phyloP scores from a whole-genome alignment of 177 flowering plant species.

The Vitis hybrid region DNA sequence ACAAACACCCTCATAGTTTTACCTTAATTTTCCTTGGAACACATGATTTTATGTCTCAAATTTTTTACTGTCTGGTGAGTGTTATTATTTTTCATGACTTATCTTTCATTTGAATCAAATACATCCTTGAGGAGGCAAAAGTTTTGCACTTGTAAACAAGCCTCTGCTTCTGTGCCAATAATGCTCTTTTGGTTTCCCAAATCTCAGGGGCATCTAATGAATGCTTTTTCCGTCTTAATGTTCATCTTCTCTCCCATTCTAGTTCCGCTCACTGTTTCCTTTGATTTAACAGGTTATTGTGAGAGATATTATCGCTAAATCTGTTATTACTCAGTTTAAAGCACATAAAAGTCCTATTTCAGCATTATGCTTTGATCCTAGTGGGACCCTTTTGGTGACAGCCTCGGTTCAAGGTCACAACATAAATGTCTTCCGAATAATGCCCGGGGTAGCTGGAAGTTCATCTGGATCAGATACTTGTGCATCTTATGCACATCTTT shows the following conservation, averaged over 20 bases:
- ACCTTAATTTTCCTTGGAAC: no score
- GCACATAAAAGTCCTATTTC: slow-evolving; percentile 88
- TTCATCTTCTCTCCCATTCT: background rate
- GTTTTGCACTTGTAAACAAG: no score
- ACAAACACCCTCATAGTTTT: no score
- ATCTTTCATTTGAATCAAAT: no score
- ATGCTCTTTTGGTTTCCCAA: background rate
- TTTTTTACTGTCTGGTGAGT: no score
- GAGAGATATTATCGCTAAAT: slow-evolving; percentile 63
- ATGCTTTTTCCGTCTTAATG: background rate
- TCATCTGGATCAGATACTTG: slow-evolving; percentile 41
- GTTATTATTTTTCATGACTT: no score
- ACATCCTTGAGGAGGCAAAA: no score
- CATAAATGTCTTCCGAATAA: slow-evolving; percentile 76
- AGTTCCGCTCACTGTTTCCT: background rate
- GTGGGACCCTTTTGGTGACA: slow-evolving; percentile 80
- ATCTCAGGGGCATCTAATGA: background rate
- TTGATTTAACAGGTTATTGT: slow-evolving; percentile 64
- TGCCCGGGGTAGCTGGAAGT: slow-evolving; percentile 39
- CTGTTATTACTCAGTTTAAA: slow-evolving; percentile 73
- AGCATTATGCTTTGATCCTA: slow-evolving; percentile 90
- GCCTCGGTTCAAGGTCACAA: slow-evolving; percentile 91
- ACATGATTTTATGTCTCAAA: no score
- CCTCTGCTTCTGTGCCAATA: no score
- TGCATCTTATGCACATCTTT: slow-evolving; percentile 63